Base-by-base conservation (phyloP, 257 asterid species). In the Jacaranda copaia region DNA sequence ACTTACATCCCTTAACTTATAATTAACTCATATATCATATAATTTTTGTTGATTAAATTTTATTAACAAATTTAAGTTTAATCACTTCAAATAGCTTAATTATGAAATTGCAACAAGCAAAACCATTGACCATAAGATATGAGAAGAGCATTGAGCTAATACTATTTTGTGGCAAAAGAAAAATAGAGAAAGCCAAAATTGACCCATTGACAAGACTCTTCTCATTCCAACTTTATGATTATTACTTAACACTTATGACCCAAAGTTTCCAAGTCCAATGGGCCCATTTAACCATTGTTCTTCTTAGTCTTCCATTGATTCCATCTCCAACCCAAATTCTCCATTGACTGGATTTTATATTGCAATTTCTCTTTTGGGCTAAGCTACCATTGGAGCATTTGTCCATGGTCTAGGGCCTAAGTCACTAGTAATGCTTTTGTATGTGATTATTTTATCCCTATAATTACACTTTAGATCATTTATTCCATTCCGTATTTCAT, bases 271-370 rank as follows among this genome's bases (percentile, higher is more conserved):
- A 19, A 57, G 20, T 67, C n/a, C 39, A 77, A 46, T 57, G 53
- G 52, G 70, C 70, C 51, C 52, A 43, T 64, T 6, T 32, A 43
- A 36, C 15, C 40, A 40, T 7, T 39, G 14, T 12, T 61, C 9
- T 61, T 61, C 68, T 32, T 61, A 2, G 75, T 46, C 64, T 6
- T 70, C 73, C 40, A 46, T 0, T 52, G 6, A 6, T 42, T 42
- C 46, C n/a, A 4, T 6, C 1, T 35, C 48, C 49, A 42, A 42
- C 20, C 25, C 40, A 19, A 36, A 70, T 60, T 61, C 64, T 35
- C 16, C 60, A 9, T 45, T 68, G 75, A 77, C 80, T 45, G 49
- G 13, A 36, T 32, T 56, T n/a, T n/a, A n/a, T n/a, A n/a, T n/a
- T n/a, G n/a, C 40, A 1, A 56, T 53, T 13, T 25, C 25, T 73